Conservation (phyloP, 2,329 filamentous ascomycete species). For the Hirsutella rhossiliensis region DNA sequence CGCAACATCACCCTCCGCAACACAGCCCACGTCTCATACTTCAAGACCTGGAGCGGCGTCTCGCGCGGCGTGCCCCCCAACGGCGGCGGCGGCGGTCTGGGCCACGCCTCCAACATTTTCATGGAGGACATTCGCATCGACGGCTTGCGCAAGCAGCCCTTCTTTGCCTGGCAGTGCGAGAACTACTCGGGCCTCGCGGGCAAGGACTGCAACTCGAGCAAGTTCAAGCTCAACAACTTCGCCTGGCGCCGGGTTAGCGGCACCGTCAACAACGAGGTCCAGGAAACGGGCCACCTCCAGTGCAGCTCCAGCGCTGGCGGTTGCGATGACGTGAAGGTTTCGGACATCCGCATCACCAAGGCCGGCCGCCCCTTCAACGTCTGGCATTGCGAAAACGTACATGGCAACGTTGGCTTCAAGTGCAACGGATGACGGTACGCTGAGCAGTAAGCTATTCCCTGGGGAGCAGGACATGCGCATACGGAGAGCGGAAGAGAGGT, state of each 20-base stretch:
- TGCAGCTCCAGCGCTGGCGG: constrained; percentile 19
- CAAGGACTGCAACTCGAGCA: constrained; percentile 20
- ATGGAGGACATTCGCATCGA: constrained; percentile 18
- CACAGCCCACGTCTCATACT: constrained; percentile 35
- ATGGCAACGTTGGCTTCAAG: constrained; percentile 10
- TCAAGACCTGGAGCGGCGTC: constrained; percentile 48
- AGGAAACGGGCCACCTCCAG: constrained; percentile 14
- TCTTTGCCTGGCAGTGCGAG: constrained; percentile 23
- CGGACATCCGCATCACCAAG: constrained; percentile 11
- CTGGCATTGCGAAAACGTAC: constrained; percentile 17
- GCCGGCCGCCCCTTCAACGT: constrained; percentile 7
- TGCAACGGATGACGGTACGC: constrained; percentile 4
- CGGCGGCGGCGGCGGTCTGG: constrained; percentile 43
- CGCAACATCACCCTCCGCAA: constrained; percentile 32
- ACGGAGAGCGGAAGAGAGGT: not conserved
- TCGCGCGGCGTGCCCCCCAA: constrained; percentile 40
- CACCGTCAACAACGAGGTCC: constrained; percentile 13
- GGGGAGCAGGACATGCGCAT: not conserved
- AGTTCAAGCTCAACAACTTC: constrained; percentile 17
- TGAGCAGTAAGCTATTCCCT: not conserved
- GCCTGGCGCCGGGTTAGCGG: constrained; percentile 15
- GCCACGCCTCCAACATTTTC: constrained; percentile 20
- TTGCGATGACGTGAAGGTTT: constrained; percentile 15
- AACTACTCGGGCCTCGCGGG: constrained; percentile 20
- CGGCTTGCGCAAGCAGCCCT: constrained; percentile 15